Conservation (phyloP, 2,329 filamentous ascomycete species). For the Aspergillus hiratsukae region DNA sequence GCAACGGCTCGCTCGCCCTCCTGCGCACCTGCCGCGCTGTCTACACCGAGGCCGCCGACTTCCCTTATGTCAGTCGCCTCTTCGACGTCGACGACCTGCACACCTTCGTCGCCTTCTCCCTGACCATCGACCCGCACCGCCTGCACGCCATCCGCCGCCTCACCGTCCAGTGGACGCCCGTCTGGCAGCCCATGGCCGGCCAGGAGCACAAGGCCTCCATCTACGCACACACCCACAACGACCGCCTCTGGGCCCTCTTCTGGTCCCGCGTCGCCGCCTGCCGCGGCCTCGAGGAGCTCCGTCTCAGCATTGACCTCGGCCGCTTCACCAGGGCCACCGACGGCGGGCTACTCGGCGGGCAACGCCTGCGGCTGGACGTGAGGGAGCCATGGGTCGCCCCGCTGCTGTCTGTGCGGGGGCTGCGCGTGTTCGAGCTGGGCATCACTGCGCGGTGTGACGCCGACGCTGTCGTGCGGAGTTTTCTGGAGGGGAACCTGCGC, state of each 20-base stretch:
- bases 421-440: slow-evolving; percentile 29
- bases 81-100: slow-evolving; percentile 37
- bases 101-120: slow-evolving; percentile 33
- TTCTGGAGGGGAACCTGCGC: slow-evolving; percentile 24
- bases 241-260: slow-evolving; percentile 29
- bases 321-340: slow-evolving; percentile 20
- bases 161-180: slow-evolving; percentile 31
- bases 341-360: slow-evolving; percentile 16
- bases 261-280: slow-evolving; percentile 24
- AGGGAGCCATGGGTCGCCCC: slow-evolving; percentile 28
- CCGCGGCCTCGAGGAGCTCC: slow-evolving; percentile 15
- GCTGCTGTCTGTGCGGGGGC: slow-evolving; percentile 24
- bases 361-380: slow-evolving; percentile 22
- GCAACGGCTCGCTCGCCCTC: slow-evolving; percentile 20
- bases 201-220: slow-evolving; percentile 27
- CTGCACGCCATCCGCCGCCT: slow-evolving; percentile 19
- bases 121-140: slow-evolving; percentile 15
- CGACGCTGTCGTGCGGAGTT: slow-evolving; percentile 14
- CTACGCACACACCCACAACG: slow-evolving; percentile 35
- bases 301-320: slow-evolving; percentile 29
- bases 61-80: slow-evolving; percentile 25
- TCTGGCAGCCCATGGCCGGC: slow-evolving; percentile 32
- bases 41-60: slow-evolving; percentile 28
- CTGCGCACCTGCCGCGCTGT: slow-evolving; percentile 32
- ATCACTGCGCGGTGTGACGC: slow-evolving; percentile 32